Evolutionary conservation across 2,329 filamentous ascomycete genomes (phyloP), one percentile per base, ranked within the genome.

Genomic region (Penicillium crustosum): DNA sequence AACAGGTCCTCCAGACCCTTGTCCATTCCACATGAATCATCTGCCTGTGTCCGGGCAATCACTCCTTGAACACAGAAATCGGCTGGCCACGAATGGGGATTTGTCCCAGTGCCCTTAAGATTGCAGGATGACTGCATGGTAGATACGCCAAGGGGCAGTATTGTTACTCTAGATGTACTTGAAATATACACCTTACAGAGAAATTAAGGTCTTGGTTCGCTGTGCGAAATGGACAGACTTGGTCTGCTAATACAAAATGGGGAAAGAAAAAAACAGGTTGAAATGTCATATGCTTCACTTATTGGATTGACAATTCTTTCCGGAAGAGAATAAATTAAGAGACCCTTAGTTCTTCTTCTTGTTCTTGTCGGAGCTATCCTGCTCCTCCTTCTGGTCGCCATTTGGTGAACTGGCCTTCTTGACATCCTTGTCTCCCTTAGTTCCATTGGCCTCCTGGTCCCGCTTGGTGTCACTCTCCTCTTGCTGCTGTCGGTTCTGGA

Each of bases 401-500:
- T 79, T 75, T n/a, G 69, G 68, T 43, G 77, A 74, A n/a, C 75
- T 75, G 7, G 75, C 72, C 58, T 77, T 78, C 64, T 86, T 82
- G 35, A 74, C 76, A 44, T 84, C 81, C 66, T 83, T 82, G 65
- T 87, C 87, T 71, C 89, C 89, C 49, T 82, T 82, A 44, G 88
- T 87, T 72, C 92, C 86, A 59, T 79, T 79, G 56, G 78, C 77
- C 63, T 82, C 82, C 49, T 86, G 86, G 59, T 87, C 91, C 79
- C 91, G 91, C 70, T 89, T 86, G 45, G 82, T 84, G 68, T 97
- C 93, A 79, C 93, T 93, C 72, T 99, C 94, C 73, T 97, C 94
- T 71, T 95, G 90, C 75, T 95, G 91, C 78, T 97, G 93, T 75
- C 93, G 86, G 79, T 99, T 99, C 81, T 97, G 93, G 67, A 97